These are phyloP conservation scores for Aquilaria malaccensis DNA, from an alignment of 345 rosid genomes.

Conservation along the genomic window DNA sequence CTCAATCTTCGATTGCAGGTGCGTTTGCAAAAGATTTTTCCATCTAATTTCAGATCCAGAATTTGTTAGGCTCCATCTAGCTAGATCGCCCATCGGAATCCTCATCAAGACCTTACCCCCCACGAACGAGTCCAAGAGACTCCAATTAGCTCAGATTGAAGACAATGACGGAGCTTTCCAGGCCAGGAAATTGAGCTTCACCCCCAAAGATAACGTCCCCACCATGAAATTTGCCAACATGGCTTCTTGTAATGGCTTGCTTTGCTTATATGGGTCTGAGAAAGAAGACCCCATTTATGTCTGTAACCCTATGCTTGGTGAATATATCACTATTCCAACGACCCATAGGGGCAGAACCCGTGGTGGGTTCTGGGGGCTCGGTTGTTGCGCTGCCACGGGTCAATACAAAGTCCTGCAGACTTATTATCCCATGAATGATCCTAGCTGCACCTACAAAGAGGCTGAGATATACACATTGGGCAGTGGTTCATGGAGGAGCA, in stretches of 20 bases:
- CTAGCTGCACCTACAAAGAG: neutral
- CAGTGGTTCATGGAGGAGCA: conserved; percentile 13
- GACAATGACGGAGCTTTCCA: neutral
- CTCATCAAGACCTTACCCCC: conserved; percentile 9
- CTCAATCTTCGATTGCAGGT: conserved; percentile 9
- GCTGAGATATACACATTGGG: conserved; percentile 14
- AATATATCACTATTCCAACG: conserved; percentile 5
- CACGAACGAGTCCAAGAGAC: neutral
- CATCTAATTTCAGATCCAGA: conserved; percentile 10
- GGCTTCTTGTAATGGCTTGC: conserved; percentile 14
- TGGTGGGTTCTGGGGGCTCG: conserved; percentile 6
- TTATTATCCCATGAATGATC: conserved; percentile 1
- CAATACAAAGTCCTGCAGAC: conserved; percentile 13
- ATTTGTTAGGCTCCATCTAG: conserved; percentile 6
- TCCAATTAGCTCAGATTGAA: conserved; percentile 5
- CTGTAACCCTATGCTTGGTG: conserved; percentile 14
- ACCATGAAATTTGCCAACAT: conserved; percentile 3
- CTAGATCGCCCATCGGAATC: conserved; percentile 7
- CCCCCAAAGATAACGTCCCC: conserved; percentile 1
- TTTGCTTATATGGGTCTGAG: conserved; percentile 8
- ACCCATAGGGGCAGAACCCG: conserved; percentile 1
- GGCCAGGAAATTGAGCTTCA: neutral
- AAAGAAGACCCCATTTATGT: conserved; percentile 6
- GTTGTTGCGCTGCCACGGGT: conserved; percentile 9
- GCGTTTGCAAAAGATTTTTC: conserved; percentile 6